Conservation (phyloP, 768 basidiomycete species). For the Termitomyces sp. region DNA sequence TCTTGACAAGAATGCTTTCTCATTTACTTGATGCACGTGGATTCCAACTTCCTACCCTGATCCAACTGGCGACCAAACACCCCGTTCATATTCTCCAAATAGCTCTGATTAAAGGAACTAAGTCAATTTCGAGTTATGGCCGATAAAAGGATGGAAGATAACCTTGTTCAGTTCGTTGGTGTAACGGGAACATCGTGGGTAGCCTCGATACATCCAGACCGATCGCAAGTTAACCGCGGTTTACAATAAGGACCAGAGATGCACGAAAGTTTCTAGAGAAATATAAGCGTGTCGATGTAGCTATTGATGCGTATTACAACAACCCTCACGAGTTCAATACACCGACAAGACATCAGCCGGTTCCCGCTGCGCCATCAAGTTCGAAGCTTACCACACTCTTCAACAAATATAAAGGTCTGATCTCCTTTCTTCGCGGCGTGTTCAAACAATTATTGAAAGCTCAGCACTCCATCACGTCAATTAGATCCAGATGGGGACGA, state of each 20-base stretch:
- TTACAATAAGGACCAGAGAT: slow-evolving; percentile 45
- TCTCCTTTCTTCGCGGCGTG: slow-evolving; percentile 1
- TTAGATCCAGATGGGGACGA: slow-evolving; percentile 58
- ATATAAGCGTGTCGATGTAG: slow-evolving; percentile 68
- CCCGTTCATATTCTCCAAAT: neutral
- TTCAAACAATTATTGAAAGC: slow-evolving; percentile 2
- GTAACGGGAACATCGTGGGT: slow-evolving; percentile 76
- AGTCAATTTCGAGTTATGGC: slow-evolving; percentile 24
- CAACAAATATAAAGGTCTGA: slow-evolving; percentile 65
- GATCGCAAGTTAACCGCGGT: slow-evolving; percentile 28
- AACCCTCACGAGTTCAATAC: slow-evolving; percentile 40
- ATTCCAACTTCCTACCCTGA: slow-evolving; percentile 1
- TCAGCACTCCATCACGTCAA: neutral
- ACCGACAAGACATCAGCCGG: slow-evolving; percentile 21
- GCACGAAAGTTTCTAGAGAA: slow-evolving; percentile 70
- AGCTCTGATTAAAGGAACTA: slow-evolving; percentile 12
- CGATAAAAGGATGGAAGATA: slow-evolving; percentile 48
- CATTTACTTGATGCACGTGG: slow-evolving; percentile 7
- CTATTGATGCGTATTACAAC: slow-evolving; percentile 71
- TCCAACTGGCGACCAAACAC: slow-evolving; percentile 5
- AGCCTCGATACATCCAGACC: slow-evolving; percentile 2
- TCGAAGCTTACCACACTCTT: slow-evolving; percentile 59
- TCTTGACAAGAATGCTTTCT: neutral
- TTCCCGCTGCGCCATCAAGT: slow-evolving; percentile 39
- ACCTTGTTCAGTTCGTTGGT: slow-evolving; percentile 56